Evolutionary conservation across 352 stramenopile species (phyloP).

Genomic region (Phytophthora foliorum): DNA sequence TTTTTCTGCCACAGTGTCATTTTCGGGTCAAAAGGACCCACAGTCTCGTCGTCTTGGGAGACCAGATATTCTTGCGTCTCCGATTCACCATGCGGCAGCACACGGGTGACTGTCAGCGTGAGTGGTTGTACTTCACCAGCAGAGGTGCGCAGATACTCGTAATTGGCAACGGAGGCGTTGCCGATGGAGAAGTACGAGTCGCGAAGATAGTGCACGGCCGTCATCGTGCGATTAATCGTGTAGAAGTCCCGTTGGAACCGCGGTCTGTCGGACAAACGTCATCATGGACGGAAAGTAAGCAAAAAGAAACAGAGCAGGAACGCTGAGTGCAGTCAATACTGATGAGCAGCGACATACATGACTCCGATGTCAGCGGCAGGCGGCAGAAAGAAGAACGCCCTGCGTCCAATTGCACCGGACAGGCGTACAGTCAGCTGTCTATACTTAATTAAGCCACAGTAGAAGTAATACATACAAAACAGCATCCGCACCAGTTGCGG

Average conservation of each 20-base stretch:
- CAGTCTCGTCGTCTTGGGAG: conserved; percentile 26
- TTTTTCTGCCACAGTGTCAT: conserved; percentile 48
- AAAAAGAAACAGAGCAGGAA: conserved; percentile 2
- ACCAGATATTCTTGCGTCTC: conserved; percentile 61
- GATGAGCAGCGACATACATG: conserved; percentile 41
- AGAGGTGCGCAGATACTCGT: conserved; percentile 64
- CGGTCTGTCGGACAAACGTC: conserved; percentile 31
- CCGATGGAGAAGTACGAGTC: conserved; percentile 84
- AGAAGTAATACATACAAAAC: not conserved
- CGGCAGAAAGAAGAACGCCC: conserved; percentile 88
- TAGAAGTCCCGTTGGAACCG: conserved; percentile 77
- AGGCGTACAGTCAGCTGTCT: not conserved
- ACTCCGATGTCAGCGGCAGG: conserved; percentile 59
- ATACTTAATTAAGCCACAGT: not conserved
- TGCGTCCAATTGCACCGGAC: conserved; percentile 17
- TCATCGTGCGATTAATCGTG: conserved; percentile 79
- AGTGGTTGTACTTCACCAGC: conserved; percentile 46
- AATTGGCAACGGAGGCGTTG: conserved; percentile 80
- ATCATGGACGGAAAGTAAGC: not conserved
- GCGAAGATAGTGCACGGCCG: conserved; percentile 70
- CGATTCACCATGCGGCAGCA: conserved; percentile 41
- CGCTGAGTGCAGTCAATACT: not conserved
- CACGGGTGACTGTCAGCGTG: conserved; percentile 45
- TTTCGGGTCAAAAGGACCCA: conserved; percentile 72
- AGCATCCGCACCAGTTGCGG: conserved; percentile 71